These are phyloP conservation scores for Lagenidium giganteum DNA, from an alignment of 352 stramenopile genomes.

Conservation along the genomic window DNA sequence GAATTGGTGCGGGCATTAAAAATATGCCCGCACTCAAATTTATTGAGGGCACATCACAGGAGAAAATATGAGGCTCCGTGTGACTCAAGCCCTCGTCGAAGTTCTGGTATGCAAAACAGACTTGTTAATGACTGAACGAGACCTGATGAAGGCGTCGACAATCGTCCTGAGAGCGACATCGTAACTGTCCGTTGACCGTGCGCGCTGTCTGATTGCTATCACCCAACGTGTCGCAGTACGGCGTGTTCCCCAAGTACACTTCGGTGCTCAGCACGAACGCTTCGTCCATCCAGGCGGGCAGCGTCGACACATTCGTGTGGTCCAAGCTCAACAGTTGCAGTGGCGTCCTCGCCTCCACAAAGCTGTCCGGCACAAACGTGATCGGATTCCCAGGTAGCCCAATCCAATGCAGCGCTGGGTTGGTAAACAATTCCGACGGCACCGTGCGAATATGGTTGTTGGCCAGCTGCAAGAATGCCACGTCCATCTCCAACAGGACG, in stretches of 20 bases:
- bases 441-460: conserved; percentile 9
- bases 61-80: too few relatives aligned
- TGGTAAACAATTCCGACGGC: conserved; percentile 6
- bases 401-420: conserved; percentile 5
- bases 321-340: conserved; percentile 4
- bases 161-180: too few relatives aligned
- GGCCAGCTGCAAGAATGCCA: conserved; percentile 13
- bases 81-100: too few relatives aligned
- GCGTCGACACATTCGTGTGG: background rate
- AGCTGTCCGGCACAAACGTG: background rate
- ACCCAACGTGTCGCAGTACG: conserved; percentile 9
- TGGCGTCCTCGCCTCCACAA: too few relatives aligned
- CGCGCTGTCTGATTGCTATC: too few relatives aligned
- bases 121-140: too few relatives aligned
- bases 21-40: too few relatives aligned
- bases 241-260: conserved; percentile 4
- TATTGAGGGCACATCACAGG: too few relatives aligned
- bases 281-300: conserved; percentile 12
- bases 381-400: conserved; percentile 21
- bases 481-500: conserved; percentile 15
- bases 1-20: too few relatives aligned
- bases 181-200: too few relatives aligned
- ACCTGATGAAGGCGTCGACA: too few relatives aligned
- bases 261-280: background rate
- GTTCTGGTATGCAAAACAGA: too few relatives aligned